Evolutionary conservation across 768 basidiomycete species (phyloP), one percentile per base, ranked within the genome.

Genomic region (Flagelloscypha sp.): DNA sequence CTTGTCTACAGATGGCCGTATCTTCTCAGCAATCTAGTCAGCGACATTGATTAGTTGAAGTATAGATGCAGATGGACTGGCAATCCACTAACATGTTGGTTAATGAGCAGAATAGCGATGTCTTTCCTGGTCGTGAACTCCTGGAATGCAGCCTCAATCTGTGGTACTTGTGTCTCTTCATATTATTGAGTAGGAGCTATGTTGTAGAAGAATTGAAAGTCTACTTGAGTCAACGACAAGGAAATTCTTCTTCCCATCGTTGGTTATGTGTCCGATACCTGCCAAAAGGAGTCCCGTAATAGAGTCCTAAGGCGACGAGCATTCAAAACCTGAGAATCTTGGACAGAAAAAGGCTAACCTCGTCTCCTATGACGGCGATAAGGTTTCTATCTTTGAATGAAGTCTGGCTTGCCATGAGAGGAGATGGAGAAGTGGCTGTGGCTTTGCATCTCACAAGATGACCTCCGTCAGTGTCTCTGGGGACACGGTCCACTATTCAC

Each of bases 221-320:
- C 44, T 52, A 97, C 95, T 99, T 7, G 81, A 54, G 49, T 97
- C 94, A 24, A 97, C 95, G 21, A 97, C 78, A 30, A 98, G 67
- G 58, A 99, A 98, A 65, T 97, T 99, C 82, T 95, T 95, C 71
- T 84, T 87, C 65, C 90, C 87, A 28, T 84, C 73, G 40, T 84
- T 78, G 48, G 83, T 80, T 43, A 97, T 70, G 57, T 99, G 85
- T 1, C 95, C 95, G 30, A 98, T 75, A 23, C 95, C 95, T 5
- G 95, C 95, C 31, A 99, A 72, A 27, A 99, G 72, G 11, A 98
- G 72, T 27, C 95, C 95, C 0, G 95, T 98, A 43, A 98, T 87
- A 3, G 94, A 89, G 64, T 99, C 95, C 94, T 99, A 50, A 16
- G 36, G 19, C 3, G 3, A 15, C 37, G 34, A 25, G 42, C 27